Evolutionary conservation across 2,329 filamentous ascomycete genomes (phyloP).

Genomic region (Diaporthe amygdali): DNA sequence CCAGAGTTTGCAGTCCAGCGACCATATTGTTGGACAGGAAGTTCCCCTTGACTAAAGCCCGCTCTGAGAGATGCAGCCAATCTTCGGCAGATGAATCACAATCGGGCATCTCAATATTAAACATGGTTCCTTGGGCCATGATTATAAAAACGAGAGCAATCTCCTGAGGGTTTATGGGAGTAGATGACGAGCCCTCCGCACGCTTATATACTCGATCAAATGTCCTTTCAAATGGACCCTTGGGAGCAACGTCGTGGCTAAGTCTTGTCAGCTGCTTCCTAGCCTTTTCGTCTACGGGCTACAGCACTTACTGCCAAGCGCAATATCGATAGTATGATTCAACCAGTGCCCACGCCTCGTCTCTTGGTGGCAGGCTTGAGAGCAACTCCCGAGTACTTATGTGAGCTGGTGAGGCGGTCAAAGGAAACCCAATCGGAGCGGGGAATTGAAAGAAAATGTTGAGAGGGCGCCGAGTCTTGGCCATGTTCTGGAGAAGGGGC

Average conservation of each 20-base stretch:
- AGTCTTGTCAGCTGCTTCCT: neutral
- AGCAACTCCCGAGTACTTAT: neutral
- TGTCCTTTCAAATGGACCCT: neutral
- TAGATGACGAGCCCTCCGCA: neutral
- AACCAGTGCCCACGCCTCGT: neutral
- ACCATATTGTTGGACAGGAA: neutral
- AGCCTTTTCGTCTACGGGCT: neutral
- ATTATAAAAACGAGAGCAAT: neutral
- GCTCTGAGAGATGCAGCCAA: neutral
- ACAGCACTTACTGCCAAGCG: conserved; percentile 4
- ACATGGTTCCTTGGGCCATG: neutral
- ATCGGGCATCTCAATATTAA: neutral
- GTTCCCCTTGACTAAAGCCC: neutral
- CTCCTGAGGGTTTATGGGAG: neutral
- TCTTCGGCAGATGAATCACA: neutral
- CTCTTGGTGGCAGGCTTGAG: neutral
- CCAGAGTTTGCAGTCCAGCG: neutral
- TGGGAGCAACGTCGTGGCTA: neutral
- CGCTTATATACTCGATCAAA: neutral
- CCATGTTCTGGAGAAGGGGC: neutral
- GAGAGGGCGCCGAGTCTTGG: neutral
- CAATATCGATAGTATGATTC: conserved; percentile 17
- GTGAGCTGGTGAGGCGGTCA: neutral
- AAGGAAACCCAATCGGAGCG: neutral
- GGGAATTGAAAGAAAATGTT: neutral